Base-by-base conservation (phyloP, 2,329 filamentous ascomycete genomes). In the Exophiala sp. region DNA sequence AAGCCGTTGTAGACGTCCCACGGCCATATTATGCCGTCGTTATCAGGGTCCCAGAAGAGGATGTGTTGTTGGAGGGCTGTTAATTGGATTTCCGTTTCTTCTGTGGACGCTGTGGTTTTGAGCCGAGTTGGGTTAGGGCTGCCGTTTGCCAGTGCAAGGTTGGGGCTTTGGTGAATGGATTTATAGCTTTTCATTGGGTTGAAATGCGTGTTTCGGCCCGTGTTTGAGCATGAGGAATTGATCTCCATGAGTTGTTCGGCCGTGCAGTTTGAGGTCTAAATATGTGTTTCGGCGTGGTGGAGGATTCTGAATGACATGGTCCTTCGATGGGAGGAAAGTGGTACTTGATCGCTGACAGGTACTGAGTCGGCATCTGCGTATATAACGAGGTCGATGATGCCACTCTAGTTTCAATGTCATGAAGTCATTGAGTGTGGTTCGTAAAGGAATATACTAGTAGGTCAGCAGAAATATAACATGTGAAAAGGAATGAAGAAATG, bases 1-100 rank as follows among this genome's bases (percentile, higher is more conserved):
- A 78, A 78, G 7, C 78, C 76, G 14, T 55, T 45, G 65, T 72
- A 81, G 3, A 78, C 81, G 63, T 81, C 78, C 3, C 58, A 62
- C 0, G 79, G 78, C 72, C 72, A 79, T 55, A 82, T 76, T 20
- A 81, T 67, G 39, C 75, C 75, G 62, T 81, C 79, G 35, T 66
- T 62, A 62, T 82, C 78, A 5, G 65, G 62, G 64, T 82, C 79
- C 60, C 76, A 82, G 69, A 78, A 81, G 20, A 69, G 67, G 60
- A 73, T 71, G 63, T 58, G 55, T 49, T 58, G 55, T 52, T 58
- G 55, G 20, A 58, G 48, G 18, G 55, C 55, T 2, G 51, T 58
- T 6, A 50, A 40, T 21, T 51, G 33, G n/a, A 12, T 39, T 16
- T 33, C n/a, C 21, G 12, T 18, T 42, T 12, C 6, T 21, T 34